Evolutionary conservation across 108 stramenopile genomes (phyloP), one percentile per base, ranked within the genome.

Genomic region (Fistulifera solaris): DNA sequence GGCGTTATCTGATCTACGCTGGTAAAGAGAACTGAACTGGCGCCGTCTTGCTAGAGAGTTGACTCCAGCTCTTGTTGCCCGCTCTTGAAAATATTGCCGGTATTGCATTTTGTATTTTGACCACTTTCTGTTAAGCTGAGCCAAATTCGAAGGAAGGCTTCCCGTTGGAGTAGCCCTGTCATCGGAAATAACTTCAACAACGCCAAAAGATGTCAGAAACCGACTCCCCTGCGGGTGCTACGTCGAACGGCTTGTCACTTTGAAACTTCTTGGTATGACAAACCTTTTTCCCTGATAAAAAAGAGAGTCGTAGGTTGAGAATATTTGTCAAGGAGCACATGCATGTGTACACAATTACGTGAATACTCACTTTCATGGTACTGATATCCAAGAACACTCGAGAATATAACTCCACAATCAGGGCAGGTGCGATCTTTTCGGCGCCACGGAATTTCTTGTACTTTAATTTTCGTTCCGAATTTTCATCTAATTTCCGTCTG

Each of bases 161-260:
- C 39, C 57, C 13, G 47, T 60, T 0, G 72, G 58, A n/a, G 31
- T 66, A 21, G 56, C 76, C 0, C 81, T 65, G 55, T 76, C 65
- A 54, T 91, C 89, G 15, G 44, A 52, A 19, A 91, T 68, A 4
- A 91, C 79, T 59, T 83, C 55, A 1, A 91, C 89, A 14, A 87
- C 71, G 17, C 89, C 85, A 63, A 54, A 87, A 21, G 44, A 58
- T 6, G 85, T 87, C 22, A 82, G 54, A 56, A 71, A 82, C 23
- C 40, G 22, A 0, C 54, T 22, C 0, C 88, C 88, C 31, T 35
- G 31, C 6, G 8, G 8, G 31, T 6, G 8, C 6, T 8, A 6
- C 31, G 3, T 35, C 31, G 8, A 35, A 35, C 3, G 31, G 31
- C 8, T 35, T 35, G 8, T 35, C 8, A 35, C 6, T 35, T 8